A percentile compares a stretch with the other conserved stretches of the same genome.
These are phyloP conservation scores for Knoxia roxburghii DNA, from an alignment of 257 asterid species.

Conservation along the genomic window DNA sequence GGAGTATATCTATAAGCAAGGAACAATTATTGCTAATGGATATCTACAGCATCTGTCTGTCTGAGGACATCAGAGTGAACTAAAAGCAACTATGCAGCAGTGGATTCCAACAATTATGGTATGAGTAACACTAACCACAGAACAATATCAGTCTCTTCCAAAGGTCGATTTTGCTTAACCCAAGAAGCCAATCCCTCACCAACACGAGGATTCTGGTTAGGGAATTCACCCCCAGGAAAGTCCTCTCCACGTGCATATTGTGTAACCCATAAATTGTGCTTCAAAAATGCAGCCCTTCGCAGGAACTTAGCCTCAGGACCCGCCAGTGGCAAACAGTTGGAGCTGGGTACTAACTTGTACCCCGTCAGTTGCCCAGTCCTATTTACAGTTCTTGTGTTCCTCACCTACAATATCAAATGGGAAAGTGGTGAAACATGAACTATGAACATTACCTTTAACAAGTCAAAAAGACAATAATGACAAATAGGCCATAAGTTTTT, in stretches of 20 bases:
- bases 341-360: slow-evolving; percentile 87
- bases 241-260: slow-evolving; percentile 82
- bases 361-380: slow-evolving; percentile 90
- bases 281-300: slow-evolving; percentile 91
- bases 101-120: not conserved
- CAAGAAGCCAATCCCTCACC: slow-evolving; percentile 96
- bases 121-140: slow-evolving; percentile 54
- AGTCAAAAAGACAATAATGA: not conserved
- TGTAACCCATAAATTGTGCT: slow-evolving; percentile 95
- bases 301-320: slow-evolving; percentile 89
- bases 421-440: not conserved
- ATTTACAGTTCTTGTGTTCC: slow-evolving; percentile 86
- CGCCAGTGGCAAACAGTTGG: slow-evolving; percentile 86
- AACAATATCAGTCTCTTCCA: slow-evolving; percentile 85
- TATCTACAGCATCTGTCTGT: not conserved
- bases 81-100: not conserved
- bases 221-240: slow-evolving; percentile 98
- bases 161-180: slow-evolving; percentile 78
- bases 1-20: not conserved
- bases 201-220: slow-evolving; percentile 94
- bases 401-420: slow-evolving; percentile 41
- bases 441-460: not conserved
- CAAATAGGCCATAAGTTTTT: not conserved
- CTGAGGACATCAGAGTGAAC: not conserved
- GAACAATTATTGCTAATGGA: not conserved